phyloP scores from a whole-genome alignment of 2,329 filamentous ascomycete species.

The Fusarium redolens region DNA sequence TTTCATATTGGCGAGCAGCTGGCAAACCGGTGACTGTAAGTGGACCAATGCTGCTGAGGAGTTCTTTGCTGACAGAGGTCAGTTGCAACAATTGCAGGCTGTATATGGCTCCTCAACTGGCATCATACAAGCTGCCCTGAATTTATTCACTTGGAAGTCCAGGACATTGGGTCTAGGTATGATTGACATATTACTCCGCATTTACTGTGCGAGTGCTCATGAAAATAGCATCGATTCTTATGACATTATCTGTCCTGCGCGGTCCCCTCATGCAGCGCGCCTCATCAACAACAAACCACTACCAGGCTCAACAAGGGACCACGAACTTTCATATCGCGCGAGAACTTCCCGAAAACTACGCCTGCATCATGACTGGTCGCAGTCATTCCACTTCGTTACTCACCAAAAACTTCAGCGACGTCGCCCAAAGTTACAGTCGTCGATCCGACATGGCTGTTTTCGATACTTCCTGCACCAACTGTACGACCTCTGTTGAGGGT shows the following conservation, averaged over 20 bases:
- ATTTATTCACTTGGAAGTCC: conserved; percentile 29
- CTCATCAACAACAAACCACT: conserved; percentile 28
- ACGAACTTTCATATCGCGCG: conserved; percentile 34
- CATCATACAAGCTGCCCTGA: conserved; percentile 23
- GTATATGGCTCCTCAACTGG: conserved; percentile 37
- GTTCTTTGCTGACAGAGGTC: not conserved
- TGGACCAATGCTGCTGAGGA: rapidly evolving
- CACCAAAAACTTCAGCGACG: conserved; percentile 34
- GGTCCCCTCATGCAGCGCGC: conserved; percentile 36
- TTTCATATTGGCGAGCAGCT: conserved; percentile 37
- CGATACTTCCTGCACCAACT: conserved; percentile 26
- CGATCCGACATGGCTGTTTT: conserved; percentile 27
- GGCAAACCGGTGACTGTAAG: conserved; percentile 32
- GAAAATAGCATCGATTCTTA: conserved; percentile 25
- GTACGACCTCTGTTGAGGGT: conserved; percentile 16
- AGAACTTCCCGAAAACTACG: conserved; percentile 31
- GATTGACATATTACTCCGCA: not conserved
- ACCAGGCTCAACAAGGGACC: not conserved
- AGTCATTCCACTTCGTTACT: conserved; percentile 24
- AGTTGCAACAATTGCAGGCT: conserved; percentile 33
- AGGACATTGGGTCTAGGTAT: conserved; percentile 34
- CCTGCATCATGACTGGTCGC: conserved; percentile 31
- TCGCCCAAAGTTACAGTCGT: conserved; percentile 35
- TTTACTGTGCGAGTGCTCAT: rapidly evolving
- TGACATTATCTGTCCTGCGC: conserved; percentile 36